Evolutionary conservation across 1,284 basidiomycete genomes (phyloP), one percentile per base, ranked within the genome.

Genomic region (Thelephora terrestris): DNA sequence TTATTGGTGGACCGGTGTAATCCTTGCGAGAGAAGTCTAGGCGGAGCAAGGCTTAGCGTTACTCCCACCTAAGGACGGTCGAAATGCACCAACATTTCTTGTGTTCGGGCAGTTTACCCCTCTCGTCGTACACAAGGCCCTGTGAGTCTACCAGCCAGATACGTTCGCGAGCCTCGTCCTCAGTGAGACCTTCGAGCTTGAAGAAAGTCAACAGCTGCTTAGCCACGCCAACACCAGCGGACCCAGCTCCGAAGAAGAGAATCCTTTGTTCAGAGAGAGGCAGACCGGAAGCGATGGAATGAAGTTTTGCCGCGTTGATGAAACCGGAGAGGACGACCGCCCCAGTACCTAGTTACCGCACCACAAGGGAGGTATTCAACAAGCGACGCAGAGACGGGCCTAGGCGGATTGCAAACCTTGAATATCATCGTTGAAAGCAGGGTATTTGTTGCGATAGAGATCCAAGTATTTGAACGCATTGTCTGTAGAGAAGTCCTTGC

Each of bases 241-340:
- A 89, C 14, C 91, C 91, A 3, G 91, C 87, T 20, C 91, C 91
- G 44, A 91, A 83, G 77, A 96, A 95, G 40, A 96, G 79, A 56
- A 96, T 91, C 50, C 82, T 80, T 62, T 96, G 93, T 46, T 85
- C 81, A 46, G 71, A 71, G 24, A 92, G 68, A 14, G 83, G 75
- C 23, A 69, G 69, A 3, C 83, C 83, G 20, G 85, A 85, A 4
- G 85, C 85, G 17, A 75, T 75, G 34, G 80, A 79, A 1, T 85
- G 78, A 36, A 91, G 73, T 55, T 81, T 81, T 36, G 92, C 91
- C 23, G 93, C 93, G 57, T 91, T 91, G 58, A 93, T 67, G 70
- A 96, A 89, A 10, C 93, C 93, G 36, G 84, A 87, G 40, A 97
- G 80, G 43, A 96, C 87, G 55, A 97, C 93, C 32, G 88, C 88